Conservation (phyloP, 2,329 filamentous ascomycete species). For the Colletotrichum magnum region DNA sequence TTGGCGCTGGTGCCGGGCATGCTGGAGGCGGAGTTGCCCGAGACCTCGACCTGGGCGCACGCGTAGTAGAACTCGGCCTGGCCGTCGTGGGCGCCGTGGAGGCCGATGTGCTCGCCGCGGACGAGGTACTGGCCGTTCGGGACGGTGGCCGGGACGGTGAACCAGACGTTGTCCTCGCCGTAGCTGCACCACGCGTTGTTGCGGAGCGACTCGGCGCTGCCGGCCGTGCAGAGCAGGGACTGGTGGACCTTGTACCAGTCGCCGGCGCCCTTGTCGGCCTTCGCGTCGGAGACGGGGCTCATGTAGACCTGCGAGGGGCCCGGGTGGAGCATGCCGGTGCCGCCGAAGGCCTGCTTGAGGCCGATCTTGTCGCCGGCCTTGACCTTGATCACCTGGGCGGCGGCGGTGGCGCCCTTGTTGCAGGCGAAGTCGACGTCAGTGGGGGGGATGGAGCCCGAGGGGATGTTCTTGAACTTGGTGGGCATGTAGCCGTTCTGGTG, state of each 20-base stretch:
- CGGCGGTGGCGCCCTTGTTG: slow-evolving; percentile 31
- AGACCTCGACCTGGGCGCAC: slow-evolving; percentile 60
- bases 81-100: slow-evolving; percentile 54
- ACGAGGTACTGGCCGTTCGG: slow-evolving; percentile 61
- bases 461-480: slow-evolving; percentile 37
- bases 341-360: slow-evolving; percentile 39
- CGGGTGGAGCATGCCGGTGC: slow-evolving; percentile 42
- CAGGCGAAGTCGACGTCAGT: slow-evolving; percentile 37
- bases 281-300: slow-evolving; percentile 40
- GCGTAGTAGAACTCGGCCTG: slow-evolving; percentile 58
- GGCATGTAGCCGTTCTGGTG: slow-evolving; percentile 42
- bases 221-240: slow-evolving; percentile 38
- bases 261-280: slow-evolving; percentile 38
- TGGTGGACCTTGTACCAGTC: slow-evolving; percentile 48
- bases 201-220: slow-evolving; percentile 30
- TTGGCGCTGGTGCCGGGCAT: slow-evolving; percentile 45
- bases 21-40: slow-evolving; percentile 32
- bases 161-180: slow-evolving; percentile 43
- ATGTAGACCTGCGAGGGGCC: slow-evolving; percentile 42
- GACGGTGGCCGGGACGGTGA: slow-evolving; percentile 54
- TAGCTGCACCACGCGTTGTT: slow-evolving; percentile 41
- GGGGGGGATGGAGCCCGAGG: slow-evolving; percentile 32
- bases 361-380: slow-evolving; percentile 40
- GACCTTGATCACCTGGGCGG: slow-evolving; percentile 35
- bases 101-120: slow-evolving; percentile 61